Percentiles rank a stretch among this genome's conserved stretches.
phyloP scores from a whole-genome alignment of 73 alveolate genomes.

The Halteria grandinella region DNA sequence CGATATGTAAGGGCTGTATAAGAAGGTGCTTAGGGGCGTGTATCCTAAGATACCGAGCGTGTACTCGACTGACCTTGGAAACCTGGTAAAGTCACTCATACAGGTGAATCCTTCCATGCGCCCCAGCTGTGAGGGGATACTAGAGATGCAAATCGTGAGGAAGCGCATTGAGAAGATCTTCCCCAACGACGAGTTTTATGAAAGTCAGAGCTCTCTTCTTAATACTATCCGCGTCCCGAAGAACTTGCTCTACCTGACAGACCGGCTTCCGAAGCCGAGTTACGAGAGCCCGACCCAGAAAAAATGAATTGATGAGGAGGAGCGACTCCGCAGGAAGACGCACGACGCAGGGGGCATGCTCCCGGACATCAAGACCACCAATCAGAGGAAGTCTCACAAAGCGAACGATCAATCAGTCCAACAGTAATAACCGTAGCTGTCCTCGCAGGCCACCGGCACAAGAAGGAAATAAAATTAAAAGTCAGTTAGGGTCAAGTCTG shows the following conservation, averaged over 20 bases:
- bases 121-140: conserved; percentile 78
- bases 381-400: conserved; percentile 9
- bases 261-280: conserved; percentile 73
- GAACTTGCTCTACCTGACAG: conserved; percentile 64
- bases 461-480: too few relatives aligned
- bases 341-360: conserved; percentile 27
- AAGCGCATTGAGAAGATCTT: conserved; percentile 37
- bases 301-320: too few relatives aligned
- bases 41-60: conserved; percentile 77
- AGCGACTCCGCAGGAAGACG: conserved; percentile 27
- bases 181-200: conserved; percentile 55
- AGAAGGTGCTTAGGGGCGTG: conserved; percentile 80
- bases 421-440: too few relatives aligned
- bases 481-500: too few relatives aligned
- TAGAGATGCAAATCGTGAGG: conserved; percentile 49
- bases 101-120: conserved; percentile 83
- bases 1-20: conserved; percentile 87
- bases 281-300: too few relatives aligned
- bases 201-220: conserved; percentile 54
- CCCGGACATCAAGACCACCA: conserved; percentile 31
- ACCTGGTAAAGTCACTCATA: conserved; percentile 70
- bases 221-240: conserved; percentile 80
- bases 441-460: too few relatives aligned
- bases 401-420: too few relatives aligned
- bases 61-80: conserved; percentile 76